Evolutionary conservation across 306 rosid species (phyloP).

Genomic region (Begonia loranthoides): DNA sequence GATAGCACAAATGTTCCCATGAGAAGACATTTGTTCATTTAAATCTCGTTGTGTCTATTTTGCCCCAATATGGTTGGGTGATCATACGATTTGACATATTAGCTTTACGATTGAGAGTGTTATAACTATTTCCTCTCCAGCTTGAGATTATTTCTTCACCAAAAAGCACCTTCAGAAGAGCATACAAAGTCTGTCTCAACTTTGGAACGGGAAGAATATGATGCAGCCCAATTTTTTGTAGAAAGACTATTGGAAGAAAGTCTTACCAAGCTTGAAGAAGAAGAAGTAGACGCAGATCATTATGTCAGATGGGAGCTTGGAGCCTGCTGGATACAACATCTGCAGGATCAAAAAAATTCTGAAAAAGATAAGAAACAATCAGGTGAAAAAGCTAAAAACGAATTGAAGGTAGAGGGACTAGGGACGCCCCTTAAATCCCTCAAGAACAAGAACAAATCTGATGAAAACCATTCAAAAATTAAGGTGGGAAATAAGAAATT

Average conservation of each 20-base stretch:
- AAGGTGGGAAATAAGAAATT: slow-evolving; percentile 34
- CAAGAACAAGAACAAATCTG: slow-evolving; percentile 68
- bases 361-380: slow-evolving; percentile 73
- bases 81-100: too few relatives aligned
- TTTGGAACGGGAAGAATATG: slow-evolving; percentile 46
- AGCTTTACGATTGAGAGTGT: too few relatives aligned
- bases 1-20: too few relatives aligned
- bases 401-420: slow-evolving; percentile 95
- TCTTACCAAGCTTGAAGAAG: slow-evolving; percentile 64
- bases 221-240: slow-evolving; percentile 39
- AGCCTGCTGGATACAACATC: slow-evolving; percentile 98
- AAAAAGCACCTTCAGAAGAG: slow-evolving; percentile 35
- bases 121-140: slow-evolving; percentile 24
- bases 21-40: too few relatives aligned
- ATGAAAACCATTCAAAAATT: slow-evolving; percentile 31
- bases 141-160: slow-evolving; percentile 78
- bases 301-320: slow-evolving; percentile 98
- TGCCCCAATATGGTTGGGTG: too few relatives aligned
- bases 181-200: slow-evolving; percentile 31
- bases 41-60: too few relatives aligned
- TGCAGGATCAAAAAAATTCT: slow-evolving; percentile 84
- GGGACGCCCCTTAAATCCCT: slow-evolving; percentile 87
- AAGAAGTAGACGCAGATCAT: slow-evolving; percentile 37
- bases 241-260: slow-evolving; percentile 63
- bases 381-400: slow-evolving; percentile 56